A percentile compares a stretch with the other conserved stretches of the same genome.
phyloP scores from a whole-genome alignment of 306 rosid species.

The Gastrolobium villosum region DNA sequence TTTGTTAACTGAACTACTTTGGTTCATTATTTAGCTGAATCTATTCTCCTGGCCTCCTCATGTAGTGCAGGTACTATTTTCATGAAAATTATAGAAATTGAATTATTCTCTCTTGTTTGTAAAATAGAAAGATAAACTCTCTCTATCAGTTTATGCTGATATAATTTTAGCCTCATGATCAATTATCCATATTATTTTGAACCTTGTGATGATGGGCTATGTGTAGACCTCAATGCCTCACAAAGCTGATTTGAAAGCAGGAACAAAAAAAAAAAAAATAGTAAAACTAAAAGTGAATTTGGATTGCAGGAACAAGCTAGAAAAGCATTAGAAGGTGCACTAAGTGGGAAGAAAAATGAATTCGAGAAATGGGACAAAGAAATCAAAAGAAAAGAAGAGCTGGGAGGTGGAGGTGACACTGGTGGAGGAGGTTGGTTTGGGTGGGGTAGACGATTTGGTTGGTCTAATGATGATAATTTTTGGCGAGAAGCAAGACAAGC shows the following conservation, averaged over 20 bases:
- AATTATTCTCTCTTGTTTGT: conserved; percentile 30
- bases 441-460: conserved; percentile 85
- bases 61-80: conserved; percentile 2
- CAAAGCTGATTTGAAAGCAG: conserved; percentile 1
- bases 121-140: conserved; percentile 20
- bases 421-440: conserved; percentile 99
- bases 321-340: conserved; percentile 95
- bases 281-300: conserved; percentile 30
- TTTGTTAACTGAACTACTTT: conserved; percentile 14
- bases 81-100: neutral
- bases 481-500: conserved; percentile 93
- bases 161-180: neutral
- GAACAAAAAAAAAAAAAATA: too few species aligned
- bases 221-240: neutral
- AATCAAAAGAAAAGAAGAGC: conserved; percentile 89
- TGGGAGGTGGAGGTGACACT: conserved; percentile 73
- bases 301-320: conserved; percentile 85
- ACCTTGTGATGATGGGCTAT: conserved; percentile 22
- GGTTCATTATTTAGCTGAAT: conserved; percentile 23
- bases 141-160: conserved; percentile 34
- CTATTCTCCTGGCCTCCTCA: conserved; percentile 13
- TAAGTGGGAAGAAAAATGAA: conserved; percentile 92
- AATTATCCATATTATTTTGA: neutral
- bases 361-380: conserved; percentile 90
- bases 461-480: conserved; percentile 89